phyloP scores from a whole-genome alignment of 2,329 filamentous ascomycete species.

The Talaromyces sp. region DNA sequence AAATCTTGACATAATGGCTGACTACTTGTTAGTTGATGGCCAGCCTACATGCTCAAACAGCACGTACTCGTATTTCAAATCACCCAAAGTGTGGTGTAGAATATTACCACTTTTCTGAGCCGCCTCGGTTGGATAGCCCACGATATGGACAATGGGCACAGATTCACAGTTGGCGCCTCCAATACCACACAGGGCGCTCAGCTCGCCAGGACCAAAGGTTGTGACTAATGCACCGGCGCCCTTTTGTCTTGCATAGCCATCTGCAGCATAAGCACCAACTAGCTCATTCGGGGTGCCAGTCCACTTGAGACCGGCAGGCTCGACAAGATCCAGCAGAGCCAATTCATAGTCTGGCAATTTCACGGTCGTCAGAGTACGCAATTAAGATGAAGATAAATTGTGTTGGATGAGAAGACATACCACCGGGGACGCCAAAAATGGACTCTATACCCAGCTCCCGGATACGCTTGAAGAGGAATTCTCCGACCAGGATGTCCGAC shows the following conservation, averaged over 20 bases:
- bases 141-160: constrained; percentile 15
- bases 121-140: constrained; percentile 17
- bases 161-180: constrained; percentile 15
- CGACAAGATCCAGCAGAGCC: constrained; percentile 14
- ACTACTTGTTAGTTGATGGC: background rate
- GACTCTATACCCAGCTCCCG: constrained; percentile 4
- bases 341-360: constrained; percentile 7
- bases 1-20: background rate
- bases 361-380: background rate
- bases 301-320: constrained; percentile 14
- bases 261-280: constrained; percentile 14
- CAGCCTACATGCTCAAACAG: background rate
- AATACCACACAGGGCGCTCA: constrained; percentile 15
- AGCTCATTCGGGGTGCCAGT: constrained; percentile 16
- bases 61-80: constrained; percentile 16
- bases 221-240: constrained; percentile 16
- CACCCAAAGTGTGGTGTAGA: constrained; percentile 22
- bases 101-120: constrained; percentile 16
- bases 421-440: constrained; percentile 8
- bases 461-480: constrained; percentile 6
- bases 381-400: background rate
- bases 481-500: constrained; percentile 6
- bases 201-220: constrained; percentile 16
- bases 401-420: background rate
- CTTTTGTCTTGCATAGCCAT: constrained; percentile 13